Evolutionary conservation across 2,329 filamentous ascomycete genomes (phyloP).

Genomic region (Apiospora aurea): DNA sequence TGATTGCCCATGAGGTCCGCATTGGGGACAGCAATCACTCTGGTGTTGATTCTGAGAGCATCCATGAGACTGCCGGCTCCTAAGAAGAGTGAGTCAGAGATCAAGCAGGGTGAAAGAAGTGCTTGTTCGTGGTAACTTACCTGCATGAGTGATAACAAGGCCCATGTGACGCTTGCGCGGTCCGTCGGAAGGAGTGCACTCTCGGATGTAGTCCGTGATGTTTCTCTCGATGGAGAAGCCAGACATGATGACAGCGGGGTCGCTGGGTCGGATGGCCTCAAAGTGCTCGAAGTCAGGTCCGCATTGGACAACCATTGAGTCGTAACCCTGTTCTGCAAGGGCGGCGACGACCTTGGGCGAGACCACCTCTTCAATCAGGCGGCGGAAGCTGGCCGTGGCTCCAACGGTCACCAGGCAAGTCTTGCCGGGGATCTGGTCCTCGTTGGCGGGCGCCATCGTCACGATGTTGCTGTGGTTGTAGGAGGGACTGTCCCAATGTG

Average conservation of each 20-base stretch:
- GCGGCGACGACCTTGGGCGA: constrained; percentile 66
- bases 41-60: constrained; percentile 74
- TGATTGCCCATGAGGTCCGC: constrained; percentile 84
- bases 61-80: constrained; percentile 91
- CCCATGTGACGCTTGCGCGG: constrained; percentile 57
- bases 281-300: constrained; percentile 72
- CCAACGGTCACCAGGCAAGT: constrained; percentile 89
- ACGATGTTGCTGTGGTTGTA: background rate
- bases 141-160: constrained; percentile 87
- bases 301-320: constrained; percentile 79
- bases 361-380: constrained; percentile 73
- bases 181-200: constrained; percentile 55
- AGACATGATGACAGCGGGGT: background rate
- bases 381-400: constrained; percentile 83
- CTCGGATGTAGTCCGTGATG: constrained; percentile 73
- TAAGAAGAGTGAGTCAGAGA: constrained; percentile 43
- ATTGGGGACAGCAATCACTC: constrained; percentile 92
- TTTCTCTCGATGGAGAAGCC: constrained; percentile 56
- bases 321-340: constrained; percentile 68
- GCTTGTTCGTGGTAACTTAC: constrained; percentile 54
- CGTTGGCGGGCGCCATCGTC: constrained; percentile 19
- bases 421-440: constrained; percentile 31
- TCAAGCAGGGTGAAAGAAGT: background rate
- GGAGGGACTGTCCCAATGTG: background rate
- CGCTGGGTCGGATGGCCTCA: constrained; percentile 38